Percentiles rank a stretch among this genome's conserved stretches.
These are phyloP conservation scores for Hypoxylon sp. DNA, from an alignment of 2,329 filamentous ascomycete species.

Conservation along the genomic window DNA sequence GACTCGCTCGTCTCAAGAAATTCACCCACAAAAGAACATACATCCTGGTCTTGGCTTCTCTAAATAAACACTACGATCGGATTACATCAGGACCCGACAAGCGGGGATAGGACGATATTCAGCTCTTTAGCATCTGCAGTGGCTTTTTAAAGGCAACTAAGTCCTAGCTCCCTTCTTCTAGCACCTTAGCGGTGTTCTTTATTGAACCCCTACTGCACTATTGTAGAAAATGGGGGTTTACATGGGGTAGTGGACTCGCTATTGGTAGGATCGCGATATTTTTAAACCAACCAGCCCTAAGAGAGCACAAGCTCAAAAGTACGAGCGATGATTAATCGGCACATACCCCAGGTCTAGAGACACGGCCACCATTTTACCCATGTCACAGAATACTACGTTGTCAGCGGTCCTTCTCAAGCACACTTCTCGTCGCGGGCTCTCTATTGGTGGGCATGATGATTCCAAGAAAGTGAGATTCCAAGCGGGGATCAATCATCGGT, in stretches of 20 bases:
- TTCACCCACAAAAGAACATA: conserved; percentile 10
- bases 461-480: conserved; percentile 6
- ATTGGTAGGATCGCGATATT: conserved; percentile 38
- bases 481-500: conserved; percentile 15
- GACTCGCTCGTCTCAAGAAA: background rate
- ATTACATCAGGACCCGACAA: conserved; percentile 15
- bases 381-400: conserved; percentile 35
- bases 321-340: conserved; percentile 21
- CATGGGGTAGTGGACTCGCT: conserved; percentile 10
- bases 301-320: conserved; percentile 10
- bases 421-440: conserved; percentile 17
- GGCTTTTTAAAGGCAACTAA: conserved; percentile 13
- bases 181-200: conserved; percentile 12
- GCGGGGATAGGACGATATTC: conserved; percentile 8
- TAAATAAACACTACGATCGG: conserved; percentile 7
- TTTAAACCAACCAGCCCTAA: conserved; percentile 38
- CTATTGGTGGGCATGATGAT: conserved; percentile 30
- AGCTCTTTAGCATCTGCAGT: conserved; percentile 6
- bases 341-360: conserved; percentile 11
- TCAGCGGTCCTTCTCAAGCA: conserved; percentile 24
- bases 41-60: background rate
- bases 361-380: conserved; percentile 30
- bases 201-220: conserved; percentile 17
- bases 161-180: conserved; percentile 4
- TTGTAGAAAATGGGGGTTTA: background rate